A percentile compares a stretch with the other conserved stretches of the same genome.
These are phyloP conservation scores for Puccinia horiana DNA, from an alignment of 1,284 basidiomycete genomes.

Conservation along the genomic window DNA sequence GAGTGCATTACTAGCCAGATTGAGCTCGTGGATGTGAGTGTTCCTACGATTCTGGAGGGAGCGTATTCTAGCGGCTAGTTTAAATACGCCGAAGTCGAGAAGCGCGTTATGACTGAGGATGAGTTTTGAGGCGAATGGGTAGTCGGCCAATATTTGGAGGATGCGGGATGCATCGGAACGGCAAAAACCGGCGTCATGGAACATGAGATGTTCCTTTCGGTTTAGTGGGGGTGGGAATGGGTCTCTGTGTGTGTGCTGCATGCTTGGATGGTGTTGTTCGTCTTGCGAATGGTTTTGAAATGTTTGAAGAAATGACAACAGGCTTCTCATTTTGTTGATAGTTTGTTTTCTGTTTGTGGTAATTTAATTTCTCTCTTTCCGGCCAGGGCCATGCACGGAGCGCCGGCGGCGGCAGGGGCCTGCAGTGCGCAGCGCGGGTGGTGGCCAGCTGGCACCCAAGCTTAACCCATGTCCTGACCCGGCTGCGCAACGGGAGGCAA, in stretches of 20 bases:
- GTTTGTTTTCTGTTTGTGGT: too few relatives aligned
- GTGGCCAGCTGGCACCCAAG: too few relatives aligned
- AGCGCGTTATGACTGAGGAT: constrained; percentile 32
- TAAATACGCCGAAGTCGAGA: constrained; percentile 5
- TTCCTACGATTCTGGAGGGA: not conserved
- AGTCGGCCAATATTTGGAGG: not conserved
- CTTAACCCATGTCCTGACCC: too few relatives aligned
- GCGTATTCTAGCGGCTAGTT: not conserved
- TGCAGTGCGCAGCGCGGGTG: too few relatives aligned
- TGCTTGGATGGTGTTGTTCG: constrained; percentile 2
- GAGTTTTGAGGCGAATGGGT: constrained; percentile 20
- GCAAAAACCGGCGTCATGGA: constrained; percentile 30
- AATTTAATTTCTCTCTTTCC: too few relatives aligned
- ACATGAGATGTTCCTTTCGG: constrained; percentile 30
- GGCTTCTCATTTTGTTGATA: too few relatives aligned
- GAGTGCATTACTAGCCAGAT: constrained; percentile 22
- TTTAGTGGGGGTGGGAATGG: constrained; percentile 32
- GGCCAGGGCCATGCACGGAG: too few relatives aligned
- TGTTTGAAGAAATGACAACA: too few relatives aligned
- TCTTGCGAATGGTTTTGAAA: too few relatives aligned
- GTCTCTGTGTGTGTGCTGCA: constrained; percentile 25
- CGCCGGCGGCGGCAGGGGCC: too few relatives aligned
- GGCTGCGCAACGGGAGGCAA: too few relatives aligned
- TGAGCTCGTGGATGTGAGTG: constrained; percentile 15
- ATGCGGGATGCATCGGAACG: constrained; percentile 7